Evolutionary conservation across 441 rosid genomes (phyloP).

Genomic region (Macaranga tanarius): DNA sequence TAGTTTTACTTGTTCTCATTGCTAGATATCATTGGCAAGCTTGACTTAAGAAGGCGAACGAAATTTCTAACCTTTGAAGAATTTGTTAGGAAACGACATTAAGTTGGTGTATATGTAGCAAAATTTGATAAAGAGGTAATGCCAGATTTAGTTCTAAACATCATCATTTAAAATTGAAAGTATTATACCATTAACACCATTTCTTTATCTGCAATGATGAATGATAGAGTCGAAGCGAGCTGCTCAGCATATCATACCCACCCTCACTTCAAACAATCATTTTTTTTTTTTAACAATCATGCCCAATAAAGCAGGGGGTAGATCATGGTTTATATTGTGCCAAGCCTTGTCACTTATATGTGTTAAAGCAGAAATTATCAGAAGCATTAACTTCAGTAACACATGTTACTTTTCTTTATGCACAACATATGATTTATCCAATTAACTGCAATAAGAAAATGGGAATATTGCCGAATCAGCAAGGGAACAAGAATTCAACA

Average conservation of each 20-base stretch:
- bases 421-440: background rate
- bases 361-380: background rate
- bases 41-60: background rate
- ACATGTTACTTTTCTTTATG: background rate
- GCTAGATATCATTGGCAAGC: background rate
- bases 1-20: too few species aligned
- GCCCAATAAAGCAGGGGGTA: background rate
- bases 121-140: background rate
- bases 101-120: background rate
- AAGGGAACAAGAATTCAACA: background rate
- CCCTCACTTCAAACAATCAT: background rate
- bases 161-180: background rate
- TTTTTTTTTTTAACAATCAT: background rate
- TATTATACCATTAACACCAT: too few species aligned
- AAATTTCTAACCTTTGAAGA: background rate
- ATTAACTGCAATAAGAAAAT: background rate
- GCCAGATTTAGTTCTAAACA: background rate
- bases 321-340: background rate
- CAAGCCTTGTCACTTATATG: background rate
- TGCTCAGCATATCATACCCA: slow-evolving; percentile 1
- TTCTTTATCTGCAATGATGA: background rate
- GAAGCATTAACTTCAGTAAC: background rate
- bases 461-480: background rate
- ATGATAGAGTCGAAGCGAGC: background rate
- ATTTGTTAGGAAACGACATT: background rate